phyloP scores from a whole-genome alignment of 768 basidiomycete genomes.

The Russula foetens region DNA sequence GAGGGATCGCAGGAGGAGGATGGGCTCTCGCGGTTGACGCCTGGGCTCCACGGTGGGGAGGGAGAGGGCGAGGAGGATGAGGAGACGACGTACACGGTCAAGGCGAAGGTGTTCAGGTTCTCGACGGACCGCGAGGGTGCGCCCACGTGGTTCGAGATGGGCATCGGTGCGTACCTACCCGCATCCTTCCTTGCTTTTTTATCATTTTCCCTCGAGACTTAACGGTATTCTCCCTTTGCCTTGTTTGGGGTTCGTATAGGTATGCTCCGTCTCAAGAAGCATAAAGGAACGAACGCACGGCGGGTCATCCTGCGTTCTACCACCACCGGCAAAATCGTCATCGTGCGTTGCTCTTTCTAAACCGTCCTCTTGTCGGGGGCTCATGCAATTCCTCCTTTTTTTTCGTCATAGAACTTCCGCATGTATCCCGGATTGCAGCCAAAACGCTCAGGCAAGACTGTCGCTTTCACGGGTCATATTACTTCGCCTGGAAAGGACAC shows the following conservation, averaged over 20 bases:
- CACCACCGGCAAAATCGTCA: constrained; percentile 62
- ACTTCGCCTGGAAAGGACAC: constrained; percentile 28
- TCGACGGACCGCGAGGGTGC: constrained; percentile 39
- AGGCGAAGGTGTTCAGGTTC: constrained; percentile 56
- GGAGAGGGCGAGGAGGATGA: constrained; percentile 81
- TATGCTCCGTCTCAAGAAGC: constrained; percentile 62
- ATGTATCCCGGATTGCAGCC: constrained; percentile 52
- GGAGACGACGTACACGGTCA: constrained; percentile 50
- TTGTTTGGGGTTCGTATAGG: constrained; percentile 32
- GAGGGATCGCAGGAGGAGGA: constrained; percentile 24
- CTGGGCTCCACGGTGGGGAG: constrained; percentile 46
- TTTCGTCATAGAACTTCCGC: constrained; percentile 59
- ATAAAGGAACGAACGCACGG: constrained; percentile 51
- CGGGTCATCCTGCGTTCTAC: constrained; percentile 66
- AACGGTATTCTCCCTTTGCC: no score
- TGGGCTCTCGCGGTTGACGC: constrained; percentile 19
- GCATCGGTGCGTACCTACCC: constrained; percentile 50
- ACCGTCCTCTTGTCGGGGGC: neutral
- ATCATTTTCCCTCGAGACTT: neutral
- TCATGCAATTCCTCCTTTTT: neutral
- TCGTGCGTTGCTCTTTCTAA: constrained; percentile 40
- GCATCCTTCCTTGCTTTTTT: neutral
- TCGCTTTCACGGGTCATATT: constrained; percentile 68
- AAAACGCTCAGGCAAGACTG: constrained; percentile 40
- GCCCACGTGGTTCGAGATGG: constrained; percentile 55